Base-by-base conservation (phyloP, 73 alveolate species). In the Stentor roeselii region DNA sequence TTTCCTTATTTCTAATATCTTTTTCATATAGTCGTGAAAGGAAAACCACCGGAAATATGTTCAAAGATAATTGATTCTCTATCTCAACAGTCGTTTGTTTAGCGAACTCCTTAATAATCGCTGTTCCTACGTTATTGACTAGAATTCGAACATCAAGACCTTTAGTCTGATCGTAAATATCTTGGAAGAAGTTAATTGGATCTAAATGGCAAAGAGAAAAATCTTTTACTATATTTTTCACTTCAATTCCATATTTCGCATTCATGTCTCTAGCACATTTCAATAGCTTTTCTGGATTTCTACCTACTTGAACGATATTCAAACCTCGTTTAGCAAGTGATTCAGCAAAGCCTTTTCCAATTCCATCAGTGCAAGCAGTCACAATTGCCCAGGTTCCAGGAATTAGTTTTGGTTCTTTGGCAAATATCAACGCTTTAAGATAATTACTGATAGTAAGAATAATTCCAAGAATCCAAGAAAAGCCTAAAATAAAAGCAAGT, bases 281-380 rank as follows among this genome's bases (percentile, higher is more conserved):
- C 50, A 30, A 27, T 36, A 87, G 75, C 42, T 87, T 87, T 58
- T 75, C 86, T n/a, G 34, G 32, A 36, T 83, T 83, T 58, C 89
- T 83, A 4, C 86, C 85, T 3, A 58, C 59, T 1, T 50, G 85
- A 1, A 58, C 82, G 30, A 83, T 0, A n/a, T 83, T 83, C 32
- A 83, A 83, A 21, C 89, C 89, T 3, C 38, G 59, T 4, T 1
- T 32, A 35, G 89, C 89, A 0, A 83, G 59, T 37, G 35, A 67
- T 40, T 75, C 78, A 21, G 89, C 85, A 36, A 38, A 83, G 39
- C 86, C 89, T 75, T 15, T 4, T 36, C 89, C 89, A 76, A 83
- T 75, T 0, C 89, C 89, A 75, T 83, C 89, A 14, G 89, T 60
- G 0, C 84, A 41, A 15, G 85, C 89, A 35, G 89, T 83, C n/a